phyloP scores from a whole-genome alignment of 441 rosid species.

The Adansonia gregorii region DNA sequence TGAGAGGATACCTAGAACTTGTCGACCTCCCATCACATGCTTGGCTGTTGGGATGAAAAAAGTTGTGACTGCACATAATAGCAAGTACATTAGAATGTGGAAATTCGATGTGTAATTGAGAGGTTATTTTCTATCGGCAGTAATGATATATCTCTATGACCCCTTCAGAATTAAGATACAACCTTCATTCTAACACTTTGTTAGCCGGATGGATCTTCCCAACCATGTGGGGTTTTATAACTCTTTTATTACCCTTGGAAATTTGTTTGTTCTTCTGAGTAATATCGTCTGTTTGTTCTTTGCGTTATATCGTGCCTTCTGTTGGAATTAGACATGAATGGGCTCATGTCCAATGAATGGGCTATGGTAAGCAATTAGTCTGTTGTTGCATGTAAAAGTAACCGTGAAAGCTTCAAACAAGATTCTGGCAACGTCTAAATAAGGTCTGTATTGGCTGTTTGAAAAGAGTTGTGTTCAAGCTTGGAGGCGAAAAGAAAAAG shows the following conservation, averaged over 20 bases:
- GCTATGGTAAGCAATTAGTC: background rate
- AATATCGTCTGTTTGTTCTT: no score
- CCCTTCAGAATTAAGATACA: background rate
- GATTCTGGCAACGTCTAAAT: background rate
- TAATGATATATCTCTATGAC: background rate
- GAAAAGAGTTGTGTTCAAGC: background rate
- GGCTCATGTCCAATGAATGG: slow-evolving; percentile 1
- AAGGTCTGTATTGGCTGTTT: background rate
- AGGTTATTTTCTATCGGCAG: background rate
- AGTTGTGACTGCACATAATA: slow-evolving; percentile 68
- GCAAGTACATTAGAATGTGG: slow-evolving; percentile 69
- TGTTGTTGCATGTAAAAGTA: background rate
- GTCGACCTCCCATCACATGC: slow-evolving; percentile 70
- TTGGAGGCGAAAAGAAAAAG: background rate
- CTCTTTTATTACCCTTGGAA: no score
- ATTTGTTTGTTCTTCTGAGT: no score
- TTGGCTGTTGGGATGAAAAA: slow-evolving; percentile 86
- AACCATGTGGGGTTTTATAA: background rate
- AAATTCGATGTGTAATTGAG: slow-evolving; percentile 41
- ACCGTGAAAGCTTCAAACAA: background rate
- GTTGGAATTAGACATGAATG: no score
- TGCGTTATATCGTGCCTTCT: no score
- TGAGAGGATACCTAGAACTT: slow-evolving; percentile 53
- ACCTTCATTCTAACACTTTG: background rate
- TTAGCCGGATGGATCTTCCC: background rate